Evolutionary conservation across 2,329 filamentous ascomycete species (phyloP).

Genomic region (Aspergillus texensis): DNA sequence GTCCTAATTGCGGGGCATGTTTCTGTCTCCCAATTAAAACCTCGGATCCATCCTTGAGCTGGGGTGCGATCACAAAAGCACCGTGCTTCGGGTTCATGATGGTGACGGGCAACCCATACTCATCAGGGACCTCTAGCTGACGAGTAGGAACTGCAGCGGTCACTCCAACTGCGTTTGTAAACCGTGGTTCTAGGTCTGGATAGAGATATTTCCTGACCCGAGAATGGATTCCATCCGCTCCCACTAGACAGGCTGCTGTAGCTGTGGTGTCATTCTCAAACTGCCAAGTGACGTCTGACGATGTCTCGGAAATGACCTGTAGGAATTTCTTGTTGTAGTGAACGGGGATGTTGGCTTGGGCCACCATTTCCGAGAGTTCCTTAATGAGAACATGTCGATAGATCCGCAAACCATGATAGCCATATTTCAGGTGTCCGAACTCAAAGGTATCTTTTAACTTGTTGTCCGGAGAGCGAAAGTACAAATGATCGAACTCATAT

Average conservation of each 20-base stretch:
- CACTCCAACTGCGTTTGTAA: conserved; percentile 52
- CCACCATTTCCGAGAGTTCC: conserved; percentile 48
- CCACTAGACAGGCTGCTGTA: conserved; percentile 52
- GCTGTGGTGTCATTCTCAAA: conserved; percentile 51
- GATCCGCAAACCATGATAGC: conserved; percentile 58
- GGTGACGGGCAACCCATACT: conserved; percentile 48
- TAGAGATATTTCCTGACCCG: conserved; percentile 56
- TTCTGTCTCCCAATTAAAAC: conserved; percentile 53
- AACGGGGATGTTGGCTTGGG: conserved; percentile 41
- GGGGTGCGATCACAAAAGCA: conserved; percentile 56
- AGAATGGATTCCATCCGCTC: conserved; percentile 64
- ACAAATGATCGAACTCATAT: conserved; percentile 56
- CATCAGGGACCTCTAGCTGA: conserved; percentile 39
- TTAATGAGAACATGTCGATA: conserved; percentile 57
- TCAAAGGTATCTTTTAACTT: conserved; percentile 44
- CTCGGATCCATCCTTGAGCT: conserved; percentile 53
- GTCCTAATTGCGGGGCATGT: conserved; percentile 40
- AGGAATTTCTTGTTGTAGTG: conserved; percentile 54
- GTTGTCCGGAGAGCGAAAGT: conserved; percentile 47
- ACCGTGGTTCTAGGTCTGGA: conserved; percentile 53
- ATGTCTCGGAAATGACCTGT: conserved; percentile 45
- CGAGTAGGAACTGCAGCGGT: conserved; percentile 41
- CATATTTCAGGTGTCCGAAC: conserved; percentile 55
- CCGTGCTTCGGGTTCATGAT: conserved; percentile 48
- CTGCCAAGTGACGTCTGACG: conserved; percentile 47